Conservation (phyloP, 768 basidiomycete genomes). For the Rhizopogon vulgaris region DNA sequence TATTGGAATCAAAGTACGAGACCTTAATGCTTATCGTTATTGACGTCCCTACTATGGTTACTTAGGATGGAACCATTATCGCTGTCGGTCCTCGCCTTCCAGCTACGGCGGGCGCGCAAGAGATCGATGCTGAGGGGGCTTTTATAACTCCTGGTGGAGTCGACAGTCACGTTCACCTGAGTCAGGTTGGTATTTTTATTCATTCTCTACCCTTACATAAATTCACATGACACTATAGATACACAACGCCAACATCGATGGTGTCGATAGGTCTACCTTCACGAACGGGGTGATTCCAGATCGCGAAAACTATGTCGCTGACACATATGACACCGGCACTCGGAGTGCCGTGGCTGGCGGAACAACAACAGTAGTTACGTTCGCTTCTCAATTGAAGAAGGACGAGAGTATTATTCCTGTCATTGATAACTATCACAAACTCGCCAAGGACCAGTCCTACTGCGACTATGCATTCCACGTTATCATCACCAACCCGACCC, state of each 20-base stretch:
- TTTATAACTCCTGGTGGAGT: constrained; percentile 30
- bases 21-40: neutral
- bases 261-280: constrained; percentile 1
- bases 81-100: constrained; percentile 14
- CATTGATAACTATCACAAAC: constrained; percentile 27
- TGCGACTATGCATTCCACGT: constrained; percentile 29
- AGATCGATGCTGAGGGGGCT: constrained; percentile 30
- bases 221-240: neutral
- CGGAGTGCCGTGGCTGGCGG: constrained; percentile 27
- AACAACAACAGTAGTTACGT: constrained; percentile 29
- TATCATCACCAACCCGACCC: constrained; percentile 28
- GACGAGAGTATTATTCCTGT: constrained; percentile 18
- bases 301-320: constrained; percentile 15
- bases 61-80: constrained; percentile 22
- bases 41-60: too few species aligned
- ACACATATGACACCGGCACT: constrained; percentile 27
- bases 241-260: constrained; percentile 2
- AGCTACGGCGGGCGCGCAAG: constrained; percentile 13
- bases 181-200: constrained; percentile 13
- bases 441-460: constrained; percentile 21
- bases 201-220: neutral
- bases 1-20: constrained; percentile 20
- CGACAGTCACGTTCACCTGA: constrained; percentile 32
- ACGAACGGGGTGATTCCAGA: constrained; percentile 5
- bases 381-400: constrained; percentile 24